A percentile compares a stretch with the other conserved stretches of the same genome.
These are phyloP conservation scores for Pulveroboletus frians DNA, from an alignment of 768 basidiomycete species.

Conservation along the genomic window DNA sequence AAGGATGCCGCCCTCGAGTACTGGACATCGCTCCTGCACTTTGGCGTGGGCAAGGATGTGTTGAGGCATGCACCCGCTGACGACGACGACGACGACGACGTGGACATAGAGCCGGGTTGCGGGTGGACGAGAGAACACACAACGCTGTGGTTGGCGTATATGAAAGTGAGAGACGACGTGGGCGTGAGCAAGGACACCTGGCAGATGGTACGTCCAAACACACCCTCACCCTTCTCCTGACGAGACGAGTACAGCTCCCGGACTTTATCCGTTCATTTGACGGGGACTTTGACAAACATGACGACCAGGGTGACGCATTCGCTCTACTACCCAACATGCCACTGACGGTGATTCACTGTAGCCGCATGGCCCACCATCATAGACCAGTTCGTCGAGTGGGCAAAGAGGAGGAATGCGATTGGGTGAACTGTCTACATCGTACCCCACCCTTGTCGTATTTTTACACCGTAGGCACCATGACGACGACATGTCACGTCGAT, in stretches of 20 bases:
- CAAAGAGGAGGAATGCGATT: slow-evolving; percentile 34
- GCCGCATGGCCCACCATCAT: slow-evolving; percentile 86
- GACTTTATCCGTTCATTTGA: slow-evolving; percentile 77
- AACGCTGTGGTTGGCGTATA: slow-evolving; percentile 76
- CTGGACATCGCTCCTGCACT: slow-evolving; percentile 72
- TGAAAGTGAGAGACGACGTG: slow-evolving; percentile 56
- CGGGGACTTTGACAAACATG: slow-evolving; percentile 64
- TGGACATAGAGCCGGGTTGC: slow-evolving; percentile 36
- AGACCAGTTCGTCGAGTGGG: slow-evolving; percentile 76
- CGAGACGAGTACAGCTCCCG: slow-evolving; percentile 49
- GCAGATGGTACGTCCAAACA: slow-evolving; percentile 59
- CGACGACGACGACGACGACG: slow-evolving; percentile 48
- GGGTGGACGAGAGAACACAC: slow-evolving; percentile 64
- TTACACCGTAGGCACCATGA: slow-evolving; percentile 3
- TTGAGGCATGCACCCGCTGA: slow-evolving; percentile 40
- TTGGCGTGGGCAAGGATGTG: slow-evolving; percentile 64
- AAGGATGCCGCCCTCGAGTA: slow-evolving; percentile 70
- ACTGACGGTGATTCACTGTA: slow-evolving; percentile 24
- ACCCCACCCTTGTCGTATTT: slow-evolving; percentile 1
- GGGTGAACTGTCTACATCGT: slow-evolving; percentile 3
- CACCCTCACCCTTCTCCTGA: slow-evolving; percentile 1
- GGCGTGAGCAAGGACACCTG: slow-evolving; percentile 88
- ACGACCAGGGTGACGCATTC: slow-evolving; percentile 58
- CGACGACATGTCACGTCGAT: too few relatives aligned
- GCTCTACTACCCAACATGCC: neutral